Evolutionary conservation across 2,329 filamentous ascomycete species (phyloP).

Genomic region (Fusarium sp.): DNA sequence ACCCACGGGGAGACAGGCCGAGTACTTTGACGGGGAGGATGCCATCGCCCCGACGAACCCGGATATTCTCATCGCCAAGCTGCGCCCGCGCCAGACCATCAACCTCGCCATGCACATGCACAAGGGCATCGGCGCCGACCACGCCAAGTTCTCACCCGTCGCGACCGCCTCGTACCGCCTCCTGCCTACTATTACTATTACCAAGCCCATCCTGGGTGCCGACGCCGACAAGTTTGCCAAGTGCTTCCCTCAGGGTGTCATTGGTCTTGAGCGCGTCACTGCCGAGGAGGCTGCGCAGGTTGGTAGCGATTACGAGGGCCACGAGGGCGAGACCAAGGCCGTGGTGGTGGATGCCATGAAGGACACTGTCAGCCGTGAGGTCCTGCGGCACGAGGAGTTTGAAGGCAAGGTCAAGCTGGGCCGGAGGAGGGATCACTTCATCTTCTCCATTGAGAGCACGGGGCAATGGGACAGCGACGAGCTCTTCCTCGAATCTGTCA

Average conservation of each 20-base stretch:
- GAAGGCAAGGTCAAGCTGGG: slow-evolving; percentile 95
- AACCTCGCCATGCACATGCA: slow-evolving; percentile 91
- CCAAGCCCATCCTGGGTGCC: slow-evolving; percentile 82
- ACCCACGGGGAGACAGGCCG: slow-evolving; percentile 78
- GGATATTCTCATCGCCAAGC: slow-evolving; percentile 92
- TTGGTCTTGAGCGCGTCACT: slow-evolving; percentile 80
- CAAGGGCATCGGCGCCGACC: slow-evolving; percentile 93
- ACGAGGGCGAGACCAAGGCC: slow-evolving; percentile 85
- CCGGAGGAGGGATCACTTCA: slow-evolving; percentile 92
- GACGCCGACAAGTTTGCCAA: slow-evolving; percentile 90
- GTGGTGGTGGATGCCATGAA: slow-evolving; percentile 90
- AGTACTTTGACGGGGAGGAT: slow-evolving; percentile 76
- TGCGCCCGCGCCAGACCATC: slow-evolving; percentile 90
- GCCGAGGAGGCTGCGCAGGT: slow-evolving; percentile 69
- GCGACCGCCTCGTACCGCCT: slow-evolving; percentile 94
- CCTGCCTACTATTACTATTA: slow-evolving; percentile 87
- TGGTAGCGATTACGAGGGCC: slow-evolving; percentile 76
- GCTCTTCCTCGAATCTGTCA: slow-evolving; percentile 90
- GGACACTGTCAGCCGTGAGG: slow-evolving; percentile 95
- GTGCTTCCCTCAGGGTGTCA: slow-evolving; percentile 92
- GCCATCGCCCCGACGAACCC: slow-evolving; percentile 85
- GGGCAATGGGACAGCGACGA: slow-evolving; percentile 96
- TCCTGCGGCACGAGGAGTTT: slow-evolving; percentile 91
- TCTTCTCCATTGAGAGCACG: slow-evolving; percentile 94
- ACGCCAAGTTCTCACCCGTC: slow-evolving; percentile 97